Conservation (phyloP, 768 basidiomycete genomes). For the Podaxis sp. region DNA sequence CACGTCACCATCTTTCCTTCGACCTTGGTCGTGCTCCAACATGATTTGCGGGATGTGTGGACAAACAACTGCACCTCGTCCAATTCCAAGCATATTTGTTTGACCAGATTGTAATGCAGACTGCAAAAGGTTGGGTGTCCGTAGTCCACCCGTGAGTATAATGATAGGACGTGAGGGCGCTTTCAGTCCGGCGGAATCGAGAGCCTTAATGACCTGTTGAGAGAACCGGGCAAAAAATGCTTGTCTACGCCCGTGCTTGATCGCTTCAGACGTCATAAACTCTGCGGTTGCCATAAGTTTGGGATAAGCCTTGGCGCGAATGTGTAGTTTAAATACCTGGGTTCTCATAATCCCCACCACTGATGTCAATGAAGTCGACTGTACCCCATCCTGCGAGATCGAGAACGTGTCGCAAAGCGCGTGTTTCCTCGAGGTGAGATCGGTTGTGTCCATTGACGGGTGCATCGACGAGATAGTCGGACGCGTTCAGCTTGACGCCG, state of each 20-base stretch:
- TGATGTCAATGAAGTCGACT: conserved; percentile 86
- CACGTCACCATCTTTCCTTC: conserved; percentile 18
- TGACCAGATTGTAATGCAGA: conserved; percentile 53
- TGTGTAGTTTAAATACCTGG: conserved; percentile 45
- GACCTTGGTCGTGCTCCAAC: conserved; percentile 23
- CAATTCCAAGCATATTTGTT: conserved; percentile 78
- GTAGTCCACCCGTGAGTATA: conserved; percentile 80
- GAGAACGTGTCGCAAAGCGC: conserved; percentile 60
- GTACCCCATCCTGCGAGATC: conserved; percentile 61
- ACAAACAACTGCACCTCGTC: conserved; percentile 59
- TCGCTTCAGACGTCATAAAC: conserved; percentile 34
- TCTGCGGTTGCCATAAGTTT: conserved; percentile 29
- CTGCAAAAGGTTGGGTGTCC: conserved; percentile 54
- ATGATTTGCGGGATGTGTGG: conserved; percentile 58
- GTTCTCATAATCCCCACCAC: conserved; percentile 83
- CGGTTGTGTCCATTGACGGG: conserved; percentile 13
- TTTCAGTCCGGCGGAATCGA: conserved; percentile 29
- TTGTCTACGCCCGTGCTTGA: conserved; percentile 48
- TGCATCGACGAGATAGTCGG: conserved; percentile 57
- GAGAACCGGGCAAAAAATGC: conserved; percentile 76
- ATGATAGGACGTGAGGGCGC: conserved; percentile 51
- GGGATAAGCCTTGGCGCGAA: not conserved
- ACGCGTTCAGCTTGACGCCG: conserved; percentile 79
- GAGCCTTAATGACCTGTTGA: conserved; percentile 44
- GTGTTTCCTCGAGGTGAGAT: conserved; percentile 30